A percentile compares a stretch with the other conserved stretches of the same genome.
Evolutionary conservation across 805 yeast species (phyloP).

Genomic region (Hanseniaspora clermontiae): DNA sequence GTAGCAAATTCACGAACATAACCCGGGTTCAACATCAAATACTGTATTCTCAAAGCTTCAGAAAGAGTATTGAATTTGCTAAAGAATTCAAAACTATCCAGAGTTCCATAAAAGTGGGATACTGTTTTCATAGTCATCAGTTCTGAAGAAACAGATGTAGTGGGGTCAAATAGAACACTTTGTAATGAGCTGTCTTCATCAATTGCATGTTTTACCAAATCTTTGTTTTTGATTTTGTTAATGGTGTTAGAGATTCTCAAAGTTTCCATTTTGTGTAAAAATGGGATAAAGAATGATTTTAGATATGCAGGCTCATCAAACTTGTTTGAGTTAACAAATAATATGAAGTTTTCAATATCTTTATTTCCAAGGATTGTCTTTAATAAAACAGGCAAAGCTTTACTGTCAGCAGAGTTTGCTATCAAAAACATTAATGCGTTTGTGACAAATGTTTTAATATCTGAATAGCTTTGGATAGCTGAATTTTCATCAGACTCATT

Average conservation of each 20-base stretch:
- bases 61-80: background rate
- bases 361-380: background rate
- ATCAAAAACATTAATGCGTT: background rate
- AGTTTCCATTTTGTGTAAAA: background rate
- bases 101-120: background rate
- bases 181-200: background rate
- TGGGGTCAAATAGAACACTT: background rate
- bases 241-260: background rate
- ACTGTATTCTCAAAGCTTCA: background rate
- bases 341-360: constrained; percentile 18
- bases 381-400: background rate
- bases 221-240: background rate
- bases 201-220: background rate
- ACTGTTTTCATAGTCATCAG: background rate
- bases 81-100: background rate
- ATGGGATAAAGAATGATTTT: background rate
- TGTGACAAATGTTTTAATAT: background rate
- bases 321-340: constrained; percentile 17
- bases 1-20: background rate
- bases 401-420: background rate
- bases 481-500: too few species aligned
- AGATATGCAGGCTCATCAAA: background rate
- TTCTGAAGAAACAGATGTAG: background rate
- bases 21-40: background rate
- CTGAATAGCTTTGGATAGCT: background rate